Conservation (phyloP, 2,329 filamentous ascomycete genomes). For the Hirsutella rhossiliensis region DNA sequence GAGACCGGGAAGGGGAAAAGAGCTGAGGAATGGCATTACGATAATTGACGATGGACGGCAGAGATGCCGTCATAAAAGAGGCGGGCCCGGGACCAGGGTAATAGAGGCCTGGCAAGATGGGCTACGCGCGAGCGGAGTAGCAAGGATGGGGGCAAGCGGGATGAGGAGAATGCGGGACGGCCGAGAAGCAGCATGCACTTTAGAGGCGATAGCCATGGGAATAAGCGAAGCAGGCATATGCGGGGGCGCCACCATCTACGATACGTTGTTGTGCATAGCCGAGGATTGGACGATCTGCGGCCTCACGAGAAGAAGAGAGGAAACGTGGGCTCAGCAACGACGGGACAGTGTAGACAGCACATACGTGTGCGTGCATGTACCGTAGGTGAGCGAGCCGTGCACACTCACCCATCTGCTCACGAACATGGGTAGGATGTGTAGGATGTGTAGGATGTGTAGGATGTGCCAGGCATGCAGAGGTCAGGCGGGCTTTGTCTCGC, state of each 20-base stretch:
- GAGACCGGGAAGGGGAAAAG: background rate
- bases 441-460: background rate
- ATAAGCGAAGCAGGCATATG: background rate
- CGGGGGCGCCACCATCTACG: slow-evolving; percentile 4
- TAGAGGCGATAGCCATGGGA: background rate
- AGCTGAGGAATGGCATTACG: background rate
- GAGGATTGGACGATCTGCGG: slow-evolving; percentile 24
- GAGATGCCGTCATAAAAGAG: no score
- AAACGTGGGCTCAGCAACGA: background rate
- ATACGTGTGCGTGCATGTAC: background rate
- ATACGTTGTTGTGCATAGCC: slow-evolving; percentile 19
- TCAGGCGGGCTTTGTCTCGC: slow-evolving; percentile 1
- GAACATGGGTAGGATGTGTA: background rate
- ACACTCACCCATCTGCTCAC: background rate
- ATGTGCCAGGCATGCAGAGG: background rate
- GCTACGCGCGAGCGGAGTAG: no score
- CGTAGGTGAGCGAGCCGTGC: slow-evolving; percentile 1
- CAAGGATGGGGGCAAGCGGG: no score
- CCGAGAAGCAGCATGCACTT: background rate
- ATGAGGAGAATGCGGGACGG: no score
- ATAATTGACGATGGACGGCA: background rate
- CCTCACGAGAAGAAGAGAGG: slow-evolving; percentile 7
- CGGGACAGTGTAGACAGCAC: background rate
- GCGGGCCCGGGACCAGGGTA: no score
- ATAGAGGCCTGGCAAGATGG: no score